Percentiles rank a stretch among this genome's conserved stretches.
phyloP scores from a whole-genome alignment of 2,329 filamentous ascomycete species.

The Microcyclospora tardicrescens region DNA sequence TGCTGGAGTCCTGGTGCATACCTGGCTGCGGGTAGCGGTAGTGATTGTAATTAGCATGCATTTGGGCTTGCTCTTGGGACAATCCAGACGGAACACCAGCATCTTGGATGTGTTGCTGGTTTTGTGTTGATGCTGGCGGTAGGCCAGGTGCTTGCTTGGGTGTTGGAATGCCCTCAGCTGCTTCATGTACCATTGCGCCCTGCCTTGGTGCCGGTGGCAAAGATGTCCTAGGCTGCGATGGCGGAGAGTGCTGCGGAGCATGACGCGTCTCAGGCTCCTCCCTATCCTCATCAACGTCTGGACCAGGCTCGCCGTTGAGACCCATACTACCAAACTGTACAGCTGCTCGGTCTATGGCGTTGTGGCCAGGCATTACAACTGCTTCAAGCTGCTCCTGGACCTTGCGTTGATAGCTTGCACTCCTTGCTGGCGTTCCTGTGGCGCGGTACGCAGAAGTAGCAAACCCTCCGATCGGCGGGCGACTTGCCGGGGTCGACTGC shows the following conservation, averaged over 20 bases:
- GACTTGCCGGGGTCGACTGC: conserved; percentile 47
- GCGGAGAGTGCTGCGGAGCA: conserved; percentile 83
- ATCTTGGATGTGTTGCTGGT: conserved; percentile 27
- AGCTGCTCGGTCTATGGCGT: conserved; percentile 80
- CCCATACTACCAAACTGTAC: conserved; percentile 96
- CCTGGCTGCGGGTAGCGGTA: conserved; percentile 56
- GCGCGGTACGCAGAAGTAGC: conserved; percentile 75
- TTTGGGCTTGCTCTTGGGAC: conserved; percentile 35
- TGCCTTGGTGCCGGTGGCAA: conserved; percentile 58
- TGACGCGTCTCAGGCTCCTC: conserved; percentile 94
- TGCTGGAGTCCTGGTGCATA: conserved; percentile 41
- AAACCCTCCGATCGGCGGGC: conserved; percentile 57
- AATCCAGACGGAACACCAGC: conserved; percentile 39
- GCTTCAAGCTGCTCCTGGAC: conserved; percentile 92
- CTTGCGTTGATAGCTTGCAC: conserved; percentile 70
- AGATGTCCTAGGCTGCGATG: conserved; percentile 71
- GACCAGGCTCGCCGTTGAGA: conserved; percentile 61
- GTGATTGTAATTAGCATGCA: conserved; percentile 42
- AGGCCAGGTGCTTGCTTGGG: conserved; percentile 50
- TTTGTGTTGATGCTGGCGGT: conserved; percentile 45
- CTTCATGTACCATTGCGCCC: conserved; percentile 27
- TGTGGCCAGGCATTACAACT: conserved; percentile 95
- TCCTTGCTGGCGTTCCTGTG: conserved; percentile 49
- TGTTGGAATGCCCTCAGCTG: conserved; percentile 31
- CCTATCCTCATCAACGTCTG: conserved; percentile 81